Conservation (phyloP, 192 early-diverging fungal species). For the Phlyctochytrium bullatum region DNA sequence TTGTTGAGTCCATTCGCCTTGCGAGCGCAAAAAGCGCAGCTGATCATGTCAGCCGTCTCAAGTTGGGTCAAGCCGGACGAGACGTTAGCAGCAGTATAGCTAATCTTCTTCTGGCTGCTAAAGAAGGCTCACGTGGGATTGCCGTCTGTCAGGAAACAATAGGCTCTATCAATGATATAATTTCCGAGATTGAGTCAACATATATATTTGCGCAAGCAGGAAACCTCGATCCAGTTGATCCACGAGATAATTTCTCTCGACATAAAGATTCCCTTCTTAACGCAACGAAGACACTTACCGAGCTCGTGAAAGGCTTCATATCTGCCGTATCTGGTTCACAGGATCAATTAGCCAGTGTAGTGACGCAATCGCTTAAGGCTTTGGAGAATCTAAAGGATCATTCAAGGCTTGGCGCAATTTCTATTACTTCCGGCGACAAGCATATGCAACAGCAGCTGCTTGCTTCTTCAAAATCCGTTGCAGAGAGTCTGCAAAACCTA, state of each 20-base stretch:
- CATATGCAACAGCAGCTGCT: constrained; percentile 57
- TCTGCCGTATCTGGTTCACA: constrained; percentile 34
- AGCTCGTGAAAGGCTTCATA: constrained; percentile 45
- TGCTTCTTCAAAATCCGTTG: constrained; percentile 34
- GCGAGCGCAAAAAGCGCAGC: constrained; percentile 45
- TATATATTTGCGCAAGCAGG: constrained; percentile 55
- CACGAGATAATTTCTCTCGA: constrained; percentile 40
- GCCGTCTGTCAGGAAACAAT: constrained; percentile 38
- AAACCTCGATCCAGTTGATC: constrained; percentile 51
- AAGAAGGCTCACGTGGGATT: constrained; percentile 44
- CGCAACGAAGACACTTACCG: constrained; percentile 41
- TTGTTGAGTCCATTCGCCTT: constrained; percentile 45
- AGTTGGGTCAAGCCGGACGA: constrained; percentile 38
- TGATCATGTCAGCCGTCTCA: constrained; percentile 28
- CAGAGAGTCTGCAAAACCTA: constrained; percentile 40
- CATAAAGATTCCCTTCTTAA: constrained; percentile 52
- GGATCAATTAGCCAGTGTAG: constrained; percentile 40
- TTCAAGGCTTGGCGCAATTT: constrained; percentile 36
- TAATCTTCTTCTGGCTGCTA: constrained; percentile 32
- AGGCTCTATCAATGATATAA: constrained; percentile 29
- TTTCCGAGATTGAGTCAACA: constrained; percentile 48
- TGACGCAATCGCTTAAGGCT: constrained; percentile 21
- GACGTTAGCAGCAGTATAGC: constrained; percentile 41
- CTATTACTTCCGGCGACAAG: constrained; percentile 52
- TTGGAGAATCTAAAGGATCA: constrained; percentile 30